These are phyloP conservation scores for Penicillium goetzii DNA, from an alignment of 495 filamentous ascomycete species.

Conservation along the genomic window DNA sequence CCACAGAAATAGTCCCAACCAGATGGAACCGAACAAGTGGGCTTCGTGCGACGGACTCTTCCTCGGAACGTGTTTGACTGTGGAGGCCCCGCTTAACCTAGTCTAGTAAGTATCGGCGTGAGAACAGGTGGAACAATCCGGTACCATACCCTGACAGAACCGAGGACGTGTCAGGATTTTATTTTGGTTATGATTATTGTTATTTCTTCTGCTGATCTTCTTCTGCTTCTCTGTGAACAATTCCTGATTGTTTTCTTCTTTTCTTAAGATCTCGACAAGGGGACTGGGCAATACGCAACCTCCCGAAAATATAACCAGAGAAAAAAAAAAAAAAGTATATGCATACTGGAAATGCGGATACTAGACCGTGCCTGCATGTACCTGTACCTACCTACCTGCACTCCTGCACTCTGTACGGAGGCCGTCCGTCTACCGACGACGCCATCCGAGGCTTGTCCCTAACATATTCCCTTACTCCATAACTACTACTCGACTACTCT, in stretches of 20 bases:
- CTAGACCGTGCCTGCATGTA: not conserved
- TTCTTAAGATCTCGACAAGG: not conserved
- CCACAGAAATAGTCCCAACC: conserved; percentile 10
- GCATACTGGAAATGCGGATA: not conserved
- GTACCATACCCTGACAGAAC: not conserved
- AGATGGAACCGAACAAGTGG: conserved; percentile 21
- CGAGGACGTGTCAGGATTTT: too few species aligned
- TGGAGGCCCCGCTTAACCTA: conserved; percentile 17
- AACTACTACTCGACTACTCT: not conserved
- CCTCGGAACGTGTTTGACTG: conserved; percentile 11
- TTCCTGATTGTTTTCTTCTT: not conserved
- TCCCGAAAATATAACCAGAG: not conserved
- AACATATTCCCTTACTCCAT: not conserved
- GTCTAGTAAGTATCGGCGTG: conserved; percentile 17
- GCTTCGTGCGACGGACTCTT: not conserved
- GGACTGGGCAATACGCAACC: not conserved
- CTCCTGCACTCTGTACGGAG: not conserved
- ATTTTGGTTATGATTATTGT: too few species aligned
- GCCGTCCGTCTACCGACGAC: not conserved
- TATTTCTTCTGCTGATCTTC: too few species aligned
- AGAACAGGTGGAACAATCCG: not conserved
- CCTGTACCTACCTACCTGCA: not conserved
- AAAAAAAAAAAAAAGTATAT: not conserved
- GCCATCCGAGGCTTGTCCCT: not conserved
- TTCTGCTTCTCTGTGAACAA: not conserved